Conservation (phyloP, 495 filamentous ascomycete species). For the Apiosordaria backusii region DNA sequence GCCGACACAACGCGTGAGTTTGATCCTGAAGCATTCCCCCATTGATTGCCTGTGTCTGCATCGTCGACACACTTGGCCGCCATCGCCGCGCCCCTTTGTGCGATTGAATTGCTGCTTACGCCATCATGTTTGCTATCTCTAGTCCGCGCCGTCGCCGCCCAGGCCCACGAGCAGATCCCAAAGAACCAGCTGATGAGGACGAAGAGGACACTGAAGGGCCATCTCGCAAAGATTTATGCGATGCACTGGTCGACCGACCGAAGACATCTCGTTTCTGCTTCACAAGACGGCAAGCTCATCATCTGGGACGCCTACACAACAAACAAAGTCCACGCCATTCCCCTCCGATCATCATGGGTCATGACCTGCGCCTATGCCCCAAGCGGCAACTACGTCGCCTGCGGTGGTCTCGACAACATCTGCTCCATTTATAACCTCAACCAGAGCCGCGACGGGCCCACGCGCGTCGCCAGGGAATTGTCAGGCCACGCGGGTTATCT, state of each 20-base stretch:
- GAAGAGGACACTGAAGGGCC: slow-evolving; percentile 91
- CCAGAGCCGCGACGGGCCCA: slow-evolving; percentile 91
- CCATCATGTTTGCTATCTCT: slow-evolving; percentile 16
- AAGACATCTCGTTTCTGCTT: slow-evolving; percentile 95
- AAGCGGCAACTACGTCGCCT: slow-evolving; percentile 96
- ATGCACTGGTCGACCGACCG: slow-evolving; percentile 99
- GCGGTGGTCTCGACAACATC: slow-evolving; percentile 98
- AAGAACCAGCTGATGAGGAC: slow-evolving; percentile 90
- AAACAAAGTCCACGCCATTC: slow-evolving; percentile 99
- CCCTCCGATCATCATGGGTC: slow-evolving; percentile 97
- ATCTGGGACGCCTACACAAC: slow-evolving; percentile 99
- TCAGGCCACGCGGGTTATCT: slow-evolving; percentile 97
- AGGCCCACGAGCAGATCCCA: slow-evolving; percentile 83
- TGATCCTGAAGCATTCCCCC: background rate
- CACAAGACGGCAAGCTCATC: slow-evolving; percentile 98
- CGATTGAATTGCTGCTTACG: slow-evolving; percentile 12
- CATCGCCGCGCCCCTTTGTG: slow-evolving; percentile 12
- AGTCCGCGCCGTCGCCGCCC: slow-evolving; percentile 90
- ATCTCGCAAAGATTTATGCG: slow-evolving; percentile 98
- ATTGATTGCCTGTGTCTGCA: background rate
- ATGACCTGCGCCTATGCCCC: slow-evolving; percentile 99
- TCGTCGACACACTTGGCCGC: slow-evolving; percentile 4
- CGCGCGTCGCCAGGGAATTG: slow-evolving; percentile 90
- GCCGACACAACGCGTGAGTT: slow-evolving; percentile 93
- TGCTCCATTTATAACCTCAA: slow-evolving; percentile 98